Evolutionary conservation across 768 basidiomycete species (phyloP), one percentile per base, ranked within the genome.

Genomic region (Podaxis sp.): DNA sequence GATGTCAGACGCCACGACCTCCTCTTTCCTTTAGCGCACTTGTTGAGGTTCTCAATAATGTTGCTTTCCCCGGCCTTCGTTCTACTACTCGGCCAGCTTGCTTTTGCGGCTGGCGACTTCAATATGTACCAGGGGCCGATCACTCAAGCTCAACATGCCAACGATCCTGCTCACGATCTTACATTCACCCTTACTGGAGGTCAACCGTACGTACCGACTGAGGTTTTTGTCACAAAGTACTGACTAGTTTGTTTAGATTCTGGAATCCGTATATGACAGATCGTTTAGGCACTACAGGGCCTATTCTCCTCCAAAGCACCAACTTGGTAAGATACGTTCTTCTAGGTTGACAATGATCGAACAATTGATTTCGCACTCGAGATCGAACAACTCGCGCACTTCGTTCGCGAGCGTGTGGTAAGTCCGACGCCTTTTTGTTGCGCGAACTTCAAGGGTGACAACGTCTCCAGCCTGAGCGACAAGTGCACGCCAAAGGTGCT

Each of bases 401-500:
- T 68, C 36, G 59, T 66, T 52, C 65, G 67, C 51, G 67, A 68
- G 49, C 42, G 65, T 40, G 63, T 68, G 46, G 67, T 66, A 51
- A 62, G 63, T 55, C 5, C 30, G 1, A 57, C 24, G 11, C 12
- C 30, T 11, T 19, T 11, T 26, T 24, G 13, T 62, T 17, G 24
- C 12, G 22, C n/a, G 17, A 5, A 42, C 19, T 24, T 19, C 9
- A 9, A 6, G 33, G 1, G 33, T 59, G 24, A 59, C 38, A n/a
- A 26, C 40, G 26, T 36, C 33, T 57, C 8, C 36, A 65, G 66
- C 75, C 75, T 38, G 75, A 74, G 57, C 69, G 74, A 26, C 71
- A 73, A 19, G 75, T 77, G 8, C 76, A 77, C 58, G 75, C 77
- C 2, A 70, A 75, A 56, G 76, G 74, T 38, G 74, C 72, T 38